Base-by-base conservation (phyloP, 2,329 filamentous ascomycete genomes). In the Chaetomiaceae sp. region DNA sequence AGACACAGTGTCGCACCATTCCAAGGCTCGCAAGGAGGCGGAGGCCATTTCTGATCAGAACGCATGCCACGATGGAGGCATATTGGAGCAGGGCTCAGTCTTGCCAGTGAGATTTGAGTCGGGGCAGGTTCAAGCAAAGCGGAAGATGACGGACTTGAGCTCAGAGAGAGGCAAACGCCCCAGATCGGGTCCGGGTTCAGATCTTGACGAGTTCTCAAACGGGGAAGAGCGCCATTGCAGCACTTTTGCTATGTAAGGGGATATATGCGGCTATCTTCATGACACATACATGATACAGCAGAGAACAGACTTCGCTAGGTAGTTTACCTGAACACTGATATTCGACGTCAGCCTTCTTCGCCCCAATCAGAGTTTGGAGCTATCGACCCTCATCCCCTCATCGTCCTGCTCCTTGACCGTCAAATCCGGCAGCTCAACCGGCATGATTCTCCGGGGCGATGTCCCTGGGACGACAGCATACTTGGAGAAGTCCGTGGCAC, bases 351-450 rank as follows among this genome's bases (percentile, higher is more conserved):
- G 3, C 17, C 7, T 17, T 25, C 25, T 8, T 5, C 33, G 22
- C 17, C 17, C 36, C 12, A 22, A 20, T 61, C 53, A 62, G 14
- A 64, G 51, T 51, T 61, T 69, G 1, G 75, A 74, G 68, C 88
- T 94, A 66, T 92, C 84, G 64, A 85, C 76, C 52, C 84, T 77
- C 63, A 74, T 78, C 0, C 89, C 89, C 68, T 95, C 88, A 63
- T 95, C 89, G 55, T 85, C 82, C 69, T 95, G 88, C 71, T 94
- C 89, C 7, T 75, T 79, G 4, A 95, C 89, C 2, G 75, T 80
- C 61, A 95, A 64, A 58, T 85, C 79, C 0, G 89, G 89, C 56
- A 94, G 74, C 53, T 75, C 67, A 0, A 67, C 72, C 0, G 90
- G 90, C 88, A 95, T 91, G 59, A 95, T 95, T 19, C 89, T 75